Evolutionary conservation across 116 monocot species (phyloP), one percentile per base, ranked within the genome.

Genomic region (Trichopus zeylanicus): DNA sequence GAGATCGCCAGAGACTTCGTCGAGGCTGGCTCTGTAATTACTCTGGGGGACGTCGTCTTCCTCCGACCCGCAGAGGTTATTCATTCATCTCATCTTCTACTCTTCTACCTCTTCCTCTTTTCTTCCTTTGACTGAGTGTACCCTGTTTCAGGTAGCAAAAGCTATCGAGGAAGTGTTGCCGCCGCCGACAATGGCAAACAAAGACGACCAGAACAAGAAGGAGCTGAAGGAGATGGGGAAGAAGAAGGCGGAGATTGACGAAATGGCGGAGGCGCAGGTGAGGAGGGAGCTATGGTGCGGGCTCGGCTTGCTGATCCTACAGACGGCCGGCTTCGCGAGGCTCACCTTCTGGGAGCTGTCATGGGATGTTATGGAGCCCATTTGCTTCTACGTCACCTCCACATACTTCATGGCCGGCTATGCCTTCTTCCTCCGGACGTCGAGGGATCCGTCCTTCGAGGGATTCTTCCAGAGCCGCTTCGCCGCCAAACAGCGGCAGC

Each of bases 331-430:
- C 23, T 82, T 87, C 70, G 70, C 75, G 78, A 71, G 86, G 37
- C 82, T 87, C 20, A 87, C 86, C 19, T 87, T 82, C 60, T 87
- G 86, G 86, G 86, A 87, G 52, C 73, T 87, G 6, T 66, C 86
- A 5, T 87, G 86, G 81, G 86, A 87, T 60, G 86, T 87, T 10
- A 87, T 87, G 86, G 86, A 87, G 58, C 86, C 86, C 21, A 49
- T 87, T 31, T 87, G 86, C 69, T 86, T 81, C 81, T 86, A 53
- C 72, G 78, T 78, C 38, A 81, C 81, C 28, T 78, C 81, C 31
- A 12, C 72, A 64, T 75, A 86, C 74, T 86, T 81, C 75, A 78
- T 86, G 69, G 69, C 63, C 10, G 82, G 82, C 10, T 87, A 78
- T 63, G 68, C 72, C 56, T 87, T 87, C 75, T 81, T 78, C 63